Percentiles rank a stretch among this genome's conserved stretches.
phyloP scores from a whole-genome alignment of 345 rosid genomes.

The thale cress (Arabidopsis thaliana) region DNA sequence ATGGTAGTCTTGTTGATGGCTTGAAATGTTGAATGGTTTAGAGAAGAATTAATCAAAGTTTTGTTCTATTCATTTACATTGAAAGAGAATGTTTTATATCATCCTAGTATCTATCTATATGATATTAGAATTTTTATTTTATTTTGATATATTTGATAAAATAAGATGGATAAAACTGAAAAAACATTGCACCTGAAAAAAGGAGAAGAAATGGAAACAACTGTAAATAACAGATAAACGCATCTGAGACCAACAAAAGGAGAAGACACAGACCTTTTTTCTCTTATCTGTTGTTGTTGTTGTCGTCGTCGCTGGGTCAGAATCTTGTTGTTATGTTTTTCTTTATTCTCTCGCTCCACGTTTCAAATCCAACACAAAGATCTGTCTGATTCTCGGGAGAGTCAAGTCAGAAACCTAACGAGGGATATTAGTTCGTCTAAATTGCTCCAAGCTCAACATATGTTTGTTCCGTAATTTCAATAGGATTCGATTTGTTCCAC shows the following conservation, averaged over 20 bases:
- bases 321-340: not conserved
- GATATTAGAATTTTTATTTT: not conserved
- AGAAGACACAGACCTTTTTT: conserved; percentile 19
- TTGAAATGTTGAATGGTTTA: not conserved
- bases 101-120: not conserved
- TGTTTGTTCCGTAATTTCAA: not conserved
- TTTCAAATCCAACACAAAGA: conserved; percentile 20
- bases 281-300: not conserved
- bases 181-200: too few species aligned
- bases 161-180: too few species aligned
- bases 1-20: not conserved
- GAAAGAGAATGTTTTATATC: not conserved
- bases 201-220: too few species aligned
- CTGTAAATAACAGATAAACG: conserved; percentile 20
- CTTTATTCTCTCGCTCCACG: not conserved
- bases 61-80: not conserved
- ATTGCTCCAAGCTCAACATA: conserved; percentile 8
- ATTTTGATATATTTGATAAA: too few species aligned
- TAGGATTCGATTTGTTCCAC: conserved; percentile 10
- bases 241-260: conserved; percentile 42
- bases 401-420: conserved; percentile 25
- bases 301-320: conserved; percentile 28
- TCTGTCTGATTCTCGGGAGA: conserved; percentile 15
- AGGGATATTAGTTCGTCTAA: not conserved
- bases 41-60: not conserved